Conservation (phyloP, 1,284 basidiomycete species). For the Malassezia slooffiae region DNA sequence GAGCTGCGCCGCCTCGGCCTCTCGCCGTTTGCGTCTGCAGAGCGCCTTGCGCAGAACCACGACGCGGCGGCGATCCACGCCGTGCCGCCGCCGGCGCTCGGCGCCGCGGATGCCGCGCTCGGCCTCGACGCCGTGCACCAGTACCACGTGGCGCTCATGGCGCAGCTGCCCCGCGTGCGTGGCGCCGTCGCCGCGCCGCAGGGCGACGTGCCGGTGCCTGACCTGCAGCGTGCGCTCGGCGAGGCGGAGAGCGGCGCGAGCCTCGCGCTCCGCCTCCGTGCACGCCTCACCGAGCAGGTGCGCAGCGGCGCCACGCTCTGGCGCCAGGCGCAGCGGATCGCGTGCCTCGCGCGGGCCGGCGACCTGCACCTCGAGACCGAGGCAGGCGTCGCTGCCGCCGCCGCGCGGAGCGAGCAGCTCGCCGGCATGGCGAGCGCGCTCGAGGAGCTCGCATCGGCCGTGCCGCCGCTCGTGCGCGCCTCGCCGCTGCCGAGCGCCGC, state of each 20-base stretch:
- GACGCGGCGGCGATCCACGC: slow-evolving; percentile 62
- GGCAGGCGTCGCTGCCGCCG: not conserved
- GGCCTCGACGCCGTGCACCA: slow-evolving; percentile 50
- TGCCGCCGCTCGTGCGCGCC: not conserved
- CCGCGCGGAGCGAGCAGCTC: not conserved
- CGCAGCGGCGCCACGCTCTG: too few species aligned
- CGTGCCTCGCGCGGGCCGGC: too few species aligned
- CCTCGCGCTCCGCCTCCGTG: too few species aligned
- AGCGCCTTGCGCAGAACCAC: slow-evolving; percentile 58
- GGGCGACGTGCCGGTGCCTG: slow-evolving; percentile 68
- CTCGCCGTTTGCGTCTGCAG: slow-evolving; percentile 49
- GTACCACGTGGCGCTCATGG: slow-evolving; percentile 64
- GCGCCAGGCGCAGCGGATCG: too few species aligned
- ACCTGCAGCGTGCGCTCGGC: slow-evolving; percentile 58
- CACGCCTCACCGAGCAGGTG: too few species aligned
- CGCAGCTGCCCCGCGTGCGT: slow-evolving; percentile 61
- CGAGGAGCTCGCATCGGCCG: not conserved
- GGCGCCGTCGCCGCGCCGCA: slow-evolving; percentile 61
- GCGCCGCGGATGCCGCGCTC: slow-evolving; percentile 15
- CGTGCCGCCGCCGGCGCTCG: slow-evolving; percentile 33
- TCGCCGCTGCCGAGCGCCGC: not conserved
- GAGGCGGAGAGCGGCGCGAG: not conserved
- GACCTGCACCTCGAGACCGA: not conserved
- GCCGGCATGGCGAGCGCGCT: not conserved
- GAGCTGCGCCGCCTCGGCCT: slow-evolving; percentile 74